phyloP scores from a whole-genome alignment of 805 yeast species.

The Yamadazyma kitorensis region DNA sequence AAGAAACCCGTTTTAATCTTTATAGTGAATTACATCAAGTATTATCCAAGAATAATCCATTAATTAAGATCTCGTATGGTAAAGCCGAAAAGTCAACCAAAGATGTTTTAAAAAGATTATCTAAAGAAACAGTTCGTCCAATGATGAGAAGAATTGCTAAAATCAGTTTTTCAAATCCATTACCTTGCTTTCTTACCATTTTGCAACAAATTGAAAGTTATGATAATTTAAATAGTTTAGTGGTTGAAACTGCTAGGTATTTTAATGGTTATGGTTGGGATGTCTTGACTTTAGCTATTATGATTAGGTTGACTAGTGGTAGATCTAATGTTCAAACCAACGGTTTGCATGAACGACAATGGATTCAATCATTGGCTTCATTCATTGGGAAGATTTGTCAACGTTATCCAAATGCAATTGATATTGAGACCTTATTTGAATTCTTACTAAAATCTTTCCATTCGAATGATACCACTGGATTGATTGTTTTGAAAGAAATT shows the following conservation, averaged over 20 bases:
- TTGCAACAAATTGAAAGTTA: conserved; percentile 87
- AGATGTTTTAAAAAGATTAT: conserved; percentile 72
- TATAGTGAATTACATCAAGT: conserved; percentile 75
- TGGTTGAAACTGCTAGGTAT: conserved; percentile 74
- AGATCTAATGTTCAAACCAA: conserved; percentile 67
- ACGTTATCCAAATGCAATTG: conserved; percentile 50
- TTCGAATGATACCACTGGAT: conserved; percentile 53
- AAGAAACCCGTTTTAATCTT: conserved; percentile 66
- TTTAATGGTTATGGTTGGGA: conserved; percentile 85
- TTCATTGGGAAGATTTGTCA: conserved; percentile 74
- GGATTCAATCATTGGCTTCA: conserved; percentile 81
- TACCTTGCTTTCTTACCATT: conserved; percentile 69
- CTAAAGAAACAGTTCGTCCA: conserved; percentile 70
- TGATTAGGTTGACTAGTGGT: conserved; percentile 68
- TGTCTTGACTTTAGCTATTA: conserved; percentile 67
- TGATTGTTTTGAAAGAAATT: conserved; percentile 65
- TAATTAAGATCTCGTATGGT: conserved; percentile 56
- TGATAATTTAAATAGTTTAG: conserved; percentile 75
- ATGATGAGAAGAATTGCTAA: conserved; percentile 74
- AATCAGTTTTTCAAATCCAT: conserved; percentile 71
- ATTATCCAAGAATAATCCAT: conserved; percentile 52
- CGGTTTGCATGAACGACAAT: conserved; percentile 75
- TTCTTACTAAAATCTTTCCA: conserved; percentile 65
- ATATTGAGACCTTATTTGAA: conserved; percentile 57
- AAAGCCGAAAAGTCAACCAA: conserved; percentile 78